These are phyloP conservation scores for Sporobolomyces pararoseus DNA, from an alignment of 768 basidiomycete genomes.

Conservation along the genomic window DNA sequence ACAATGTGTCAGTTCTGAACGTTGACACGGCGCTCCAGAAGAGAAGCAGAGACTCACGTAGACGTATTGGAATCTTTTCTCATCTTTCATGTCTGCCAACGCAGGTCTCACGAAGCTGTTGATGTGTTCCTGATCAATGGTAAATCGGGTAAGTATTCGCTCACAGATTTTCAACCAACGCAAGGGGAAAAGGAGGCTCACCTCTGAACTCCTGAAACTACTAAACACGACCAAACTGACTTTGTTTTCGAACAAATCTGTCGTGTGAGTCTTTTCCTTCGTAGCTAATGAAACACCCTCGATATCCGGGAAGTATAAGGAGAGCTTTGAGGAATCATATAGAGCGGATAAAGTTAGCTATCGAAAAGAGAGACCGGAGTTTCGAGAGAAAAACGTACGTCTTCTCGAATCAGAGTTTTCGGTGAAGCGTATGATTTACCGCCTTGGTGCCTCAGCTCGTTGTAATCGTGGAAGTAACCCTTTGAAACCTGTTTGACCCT, in stretches of 20 bases:
- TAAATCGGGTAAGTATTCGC: background rate
- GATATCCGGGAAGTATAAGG: slow-evolving; percentile 86
- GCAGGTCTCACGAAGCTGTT: slow-evolving; percentile 59
- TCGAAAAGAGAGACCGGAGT: background rate
- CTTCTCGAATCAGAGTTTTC: slow-evolving; percentile 78
- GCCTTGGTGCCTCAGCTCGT: slow-evolving; percentile 72
- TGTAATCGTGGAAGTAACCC: slow-evolving; percentile 84
- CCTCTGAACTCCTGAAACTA: slow-evolving; percentile 84
- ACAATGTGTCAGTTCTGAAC: background rate
- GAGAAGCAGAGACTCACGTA: slow-evolving; percentile 39
- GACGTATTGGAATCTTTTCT: slow-evolving; percentile 47
- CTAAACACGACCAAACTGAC: slow-evolving; percentile 77
- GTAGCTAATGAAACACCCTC: slow-evolving; percentile 64
- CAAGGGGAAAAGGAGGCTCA: slow-evolving; percentile 48
- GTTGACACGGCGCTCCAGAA: background rate
- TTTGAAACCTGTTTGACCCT: slow-evolving; percentile 65
- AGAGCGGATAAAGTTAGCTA: background rate
- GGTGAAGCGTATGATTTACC: slow-evolving; percentile 96
- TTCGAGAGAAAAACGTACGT: slow-evolving; percentile 62
- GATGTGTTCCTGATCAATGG: slow-evolving; percentile 62
- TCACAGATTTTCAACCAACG: background rate
- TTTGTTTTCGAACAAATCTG: slow-evolving; percentile 68
- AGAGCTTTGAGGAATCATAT: slow-evolving; percentile 59
- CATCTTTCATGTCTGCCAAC: slow-evolving; percentile 45
- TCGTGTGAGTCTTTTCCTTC: slow-evolving; percentile 64